phyloP scores from a whole-genome alignment of 306 rosid species.

The Luffa aegyptiaca region DNA sequence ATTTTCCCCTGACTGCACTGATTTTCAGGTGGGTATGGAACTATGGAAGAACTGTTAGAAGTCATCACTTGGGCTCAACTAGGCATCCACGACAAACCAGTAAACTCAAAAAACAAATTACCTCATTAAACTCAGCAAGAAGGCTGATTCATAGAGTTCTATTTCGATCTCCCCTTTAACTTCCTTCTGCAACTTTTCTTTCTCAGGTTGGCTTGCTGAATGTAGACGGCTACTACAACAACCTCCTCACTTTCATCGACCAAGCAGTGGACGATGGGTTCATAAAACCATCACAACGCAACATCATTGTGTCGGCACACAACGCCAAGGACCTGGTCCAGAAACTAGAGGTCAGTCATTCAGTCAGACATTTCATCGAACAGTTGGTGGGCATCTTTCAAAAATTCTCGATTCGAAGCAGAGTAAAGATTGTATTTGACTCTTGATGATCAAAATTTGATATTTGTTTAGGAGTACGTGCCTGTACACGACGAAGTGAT shows the following conservation, averaged over 20 bases:
- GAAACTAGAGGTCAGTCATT: slow-evolving; percentile 37
- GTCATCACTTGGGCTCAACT: slow-evolving; percentile 56
- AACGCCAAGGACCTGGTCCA: slow-evolving; percentile 47
- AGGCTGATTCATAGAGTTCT: not conserved
- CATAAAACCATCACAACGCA: slow-evolving; percentile 45
- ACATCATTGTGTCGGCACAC: slow-evolving; percentile 43
- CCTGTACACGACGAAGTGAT: slow-evolving; percentile 41
- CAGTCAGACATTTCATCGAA: slow-evolving; percentile 5
- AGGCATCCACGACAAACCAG: slow-evolving; percentile 58
- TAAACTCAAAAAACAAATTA: slow-evolving; percentile 6
- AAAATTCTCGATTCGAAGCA: not conserved
- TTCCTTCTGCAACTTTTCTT: not conserved
- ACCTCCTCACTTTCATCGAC: slow-evolving; percentile 40
- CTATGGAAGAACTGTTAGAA: slow-evolving; percentile 46
- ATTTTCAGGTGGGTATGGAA: slow-evolving; percentile 48
- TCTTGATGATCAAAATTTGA: not conserved
- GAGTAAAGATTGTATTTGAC: not conserved
- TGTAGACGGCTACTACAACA: slow-evolving; percentile 50
- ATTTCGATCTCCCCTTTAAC: not conserved
- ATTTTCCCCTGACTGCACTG: not conserved
- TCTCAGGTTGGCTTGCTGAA: slow-evolving; percentile 45
- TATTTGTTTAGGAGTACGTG: slow-evolving; percentile 35
- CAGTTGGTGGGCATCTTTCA: not conserved
- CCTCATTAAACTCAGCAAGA: not conserved
- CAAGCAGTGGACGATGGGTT: slow-evolving; percentile 55